Conservation (phyloP, 495 filamentous ascomycete genomes). For the Penicillium lividum region DNA sequence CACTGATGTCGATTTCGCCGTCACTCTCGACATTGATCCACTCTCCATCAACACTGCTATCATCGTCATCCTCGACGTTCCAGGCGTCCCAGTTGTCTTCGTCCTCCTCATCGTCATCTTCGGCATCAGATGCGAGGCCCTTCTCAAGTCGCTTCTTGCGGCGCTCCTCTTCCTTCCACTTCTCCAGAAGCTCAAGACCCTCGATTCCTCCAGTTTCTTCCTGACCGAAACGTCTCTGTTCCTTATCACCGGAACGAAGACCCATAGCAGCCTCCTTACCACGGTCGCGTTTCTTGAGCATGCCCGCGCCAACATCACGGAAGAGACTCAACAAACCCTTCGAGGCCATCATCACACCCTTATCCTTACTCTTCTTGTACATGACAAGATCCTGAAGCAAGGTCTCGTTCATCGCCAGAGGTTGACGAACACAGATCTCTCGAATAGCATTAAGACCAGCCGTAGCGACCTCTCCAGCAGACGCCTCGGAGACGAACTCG, state of each 20-base stretch:
- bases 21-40: slow-evolving; percentile 93
- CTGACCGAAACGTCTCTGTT: slow-evolving; percentile 74
- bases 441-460: slow-evolving; percentile 94
- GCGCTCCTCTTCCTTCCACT: slow-evolving; percentile 91
- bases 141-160: slow-evolving; percentile 67
- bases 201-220: slow-evolving; percentile 81
- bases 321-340: slow-evolving; percentile 88
- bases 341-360: slow-evolving; percentile 96
- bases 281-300: slow-evolving; percentile 86
- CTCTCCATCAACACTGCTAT: slow-evolving; percentile 76
- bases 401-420: slow-evolving; percentile 92
- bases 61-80: slow-evolving; percentile 76
- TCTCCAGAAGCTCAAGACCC: slow-evolving; percentile 85
- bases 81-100: slow-evolving; percentile 76
- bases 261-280: slow-evolving; percentile 92
- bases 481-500: slow-evolving; percentile 95
- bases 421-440: slow-evolving; percentile 89
- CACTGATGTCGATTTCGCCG: slow-evolving; percentile 73
- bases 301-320: slow-evolving; percentile 82
- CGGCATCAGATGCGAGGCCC: slow-evolving; percentile 57
- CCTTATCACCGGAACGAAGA: slow-evolving; percentile 65
- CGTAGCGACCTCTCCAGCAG: slow-evolving; percentile 84
- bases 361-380: slow-evolving; percentile 97
- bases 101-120: slow-evolving; percentile 57
- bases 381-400: slow-evolving; percentile 94